Base-by-base conservation (phyloP, 495 filamentous ascomycete genomes). In the Delitschia confertaspora region DNA sequence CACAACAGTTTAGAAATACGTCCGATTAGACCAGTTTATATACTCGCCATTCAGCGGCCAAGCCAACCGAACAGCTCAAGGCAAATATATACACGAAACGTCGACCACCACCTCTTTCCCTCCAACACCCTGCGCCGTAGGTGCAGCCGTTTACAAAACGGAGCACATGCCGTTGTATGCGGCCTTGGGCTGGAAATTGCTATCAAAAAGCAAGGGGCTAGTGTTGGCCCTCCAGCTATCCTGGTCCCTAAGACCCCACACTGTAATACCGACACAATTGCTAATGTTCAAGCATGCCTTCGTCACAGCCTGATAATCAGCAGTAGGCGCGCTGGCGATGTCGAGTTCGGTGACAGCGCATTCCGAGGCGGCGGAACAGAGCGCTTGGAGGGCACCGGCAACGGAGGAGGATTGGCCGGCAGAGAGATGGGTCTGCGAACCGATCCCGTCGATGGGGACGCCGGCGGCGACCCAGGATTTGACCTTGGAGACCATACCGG, bases 251-350 rank as follows among this genome's bases (percentile, higher is more conserved):
- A 86, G 73, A 57, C 80, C 80, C 82, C 81, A 86, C 27, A 79
- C 78, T n/a, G 80, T 83, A 49, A 85, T 74, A 40, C 80, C 79
- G 17, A 83, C 69, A 58, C 81, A 86, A 58, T 75, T 78, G 7
- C 65, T 44, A 53, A 77, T 43, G 42, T 68, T 63, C 25, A 82
- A 58, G 51, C 80, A 85, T 20, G 76, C 78, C n/a, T 78, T 71
- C 45, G 71, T 69, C 31, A 78, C 70, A 26, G 72, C 66, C 23
- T 72, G 65, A 53, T 81, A 85, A 59, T 83, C 80, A 23, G 62
- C 64, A 16, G 69, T 48, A 33, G 71, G 67, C 8, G 71, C 76
- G 32, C 65, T 65, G 35, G 69, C 70, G 59, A 83, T 80, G 43
- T 81, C 75, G 31, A 80, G 66, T 56, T 82, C 78, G 26, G 79